phyloP scores from a whole-genome alignment of 2,329 filamentous ascomycete genomes.

The Colletotrichum horii region DNA sequence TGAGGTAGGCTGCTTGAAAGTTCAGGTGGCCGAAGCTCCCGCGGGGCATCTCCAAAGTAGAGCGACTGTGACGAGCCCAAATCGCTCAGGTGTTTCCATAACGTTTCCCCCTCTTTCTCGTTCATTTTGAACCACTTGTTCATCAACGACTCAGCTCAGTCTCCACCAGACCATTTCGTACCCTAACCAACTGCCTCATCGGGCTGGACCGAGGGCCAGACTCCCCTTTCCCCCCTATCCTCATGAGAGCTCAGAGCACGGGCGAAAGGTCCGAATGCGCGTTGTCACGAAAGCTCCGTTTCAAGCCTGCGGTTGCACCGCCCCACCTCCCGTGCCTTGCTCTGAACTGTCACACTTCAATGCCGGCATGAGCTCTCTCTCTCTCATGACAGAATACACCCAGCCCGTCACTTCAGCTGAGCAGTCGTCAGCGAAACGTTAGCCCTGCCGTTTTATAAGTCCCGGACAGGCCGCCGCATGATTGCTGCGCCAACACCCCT shows the following conservation, averaged over 20 bases:
- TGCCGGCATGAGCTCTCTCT: neutral
- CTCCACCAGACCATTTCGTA: neutral
- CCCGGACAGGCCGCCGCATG: neutral
- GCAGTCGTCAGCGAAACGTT: neutral
- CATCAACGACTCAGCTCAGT: neutral
- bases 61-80: neutral
- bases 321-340: constrained; percentile 4
- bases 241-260: neutral
- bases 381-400: neutral
- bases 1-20: neutral
- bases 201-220: constrained; percentile 3
- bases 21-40: neutral
- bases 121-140: neutral
- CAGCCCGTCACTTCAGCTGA: neutral
- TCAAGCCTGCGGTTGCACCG: constrained; percentile 18
- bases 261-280: constrained; percentile 9
- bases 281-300: constrained; percentile 13
- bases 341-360: constrained; percentile 10
- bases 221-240: neutral
- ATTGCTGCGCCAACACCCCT: neutral
- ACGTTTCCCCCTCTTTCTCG: neutral
- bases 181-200: constrained; percentile 8
- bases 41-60: neutral
- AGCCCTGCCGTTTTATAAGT: neutral
- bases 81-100: neutral